Base-by-base conservation (phyloP, 805 yeast species). In the Clavispora carvajalis region DNA sequence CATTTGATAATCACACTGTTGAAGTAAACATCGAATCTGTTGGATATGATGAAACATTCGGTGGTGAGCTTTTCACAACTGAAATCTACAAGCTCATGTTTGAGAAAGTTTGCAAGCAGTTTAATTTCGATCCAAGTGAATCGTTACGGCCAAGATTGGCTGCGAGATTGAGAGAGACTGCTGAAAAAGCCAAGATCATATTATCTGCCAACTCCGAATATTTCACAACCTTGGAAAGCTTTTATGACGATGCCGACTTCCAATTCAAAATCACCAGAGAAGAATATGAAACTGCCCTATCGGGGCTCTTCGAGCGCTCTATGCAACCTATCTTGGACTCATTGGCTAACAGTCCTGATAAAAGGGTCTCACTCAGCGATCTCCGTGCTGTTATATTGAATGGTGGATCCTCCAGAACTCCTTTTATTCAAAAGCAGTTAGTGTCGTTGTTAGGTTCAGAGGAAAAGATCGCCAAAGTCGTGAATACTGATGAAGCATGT, bases 401-500 rank as follows among this genome's bases (percentile, higher is more conserved):
- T 33, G 99, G 99, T 48, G 99, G 99, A 1, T 79, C 95, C 0
- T 79, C 91, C 5, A 79, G 99, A 59, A 85, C 88, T 22, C 99
- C 99, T 12, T 74, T 85, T 54, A 84, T 93, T 35, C 93, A 88
- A 61, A 72, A 76, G 41, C 76, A 73, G 39, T 65, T 87, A 43
- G 46, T 58, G 2, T 57, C 74, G 2, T 66, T 79, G 33, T 64
- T 82, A 31, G 46, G 44, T 7, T 87, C 83, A 1, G 77, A 77
- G 15, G 82, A 77, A 2, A 65, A 57, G 45, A 69, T 90, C 29
- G 73, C 95, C 17, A 88, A 82, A 60, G 86, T 82, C 38, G 95
- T 93, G 34, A 93, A 93, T 61, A 93, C 99, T 0, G 99, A 93
- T 62, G 99, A 93, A 66, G 81, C 97, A 34, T 87, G 87, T 38